Evolutionary conservation across 257 asterid genomes (phyloP).

Genomic region (Ocimum tenuiflorum): DNA sequence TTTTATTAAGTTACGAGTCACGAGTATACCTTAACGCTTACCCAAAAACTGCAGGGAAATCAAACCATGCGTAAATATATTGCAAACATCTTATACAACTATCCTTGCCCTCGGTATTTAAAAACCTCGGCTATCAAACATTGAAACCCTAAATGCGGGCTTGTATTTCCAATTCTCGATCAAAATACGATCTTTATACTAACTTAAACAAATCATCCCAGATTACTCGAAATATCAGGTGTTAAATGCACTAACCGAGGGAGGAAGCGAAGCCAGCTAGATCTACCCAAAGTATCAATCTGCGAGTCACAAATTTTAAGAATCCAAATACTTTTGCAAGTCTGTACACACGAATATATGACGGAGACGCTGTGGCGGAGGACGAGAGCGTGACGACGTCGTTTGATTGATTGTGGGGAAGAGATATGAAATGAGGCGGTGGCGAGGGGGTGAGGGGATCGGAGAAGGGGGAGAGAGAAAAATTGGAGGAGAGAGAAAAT

Average conservation of each 20-base stretch:
- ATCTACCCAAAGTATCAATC: slow-evolving; percentile 48
- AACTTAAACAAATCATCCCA: not conserved
- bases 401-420: slow-evolving; percentile 12
- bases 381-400: slow-evolving; percentile 18
- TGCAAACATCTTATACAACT: not conserved
- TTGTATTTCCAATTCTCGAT: slow-evolving; percentile 2
- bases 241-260: slow-evolving; percentile 12
- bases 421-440: slow-evolving; percentile 22
- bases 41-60: not conserved
- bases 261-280: slow-evolving; percentile 35
- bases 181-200: slow-evolving; percentile 21
- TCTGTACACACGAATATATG: not conserved
- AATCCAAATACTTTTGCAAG: slow-evolving; percentile 8
- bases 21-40: not conserved
- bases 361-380: not conserved
- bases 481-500: slow-evolving; percentile 14
- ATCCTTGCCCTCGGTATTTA: slow-evolving; percentile 3
- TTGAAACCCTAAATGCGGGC: slow-evolving; percentile 33
- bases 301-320: slow-evolving; percentile 16
- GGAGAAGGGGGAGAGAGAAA: slow-evolving; percentile 7
- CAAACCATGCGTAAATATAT: slow-evolving; percentile 11
- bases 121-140: slow-evolving; percentile 13
- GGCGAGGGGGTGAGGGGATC: slow-evolving; percentile 23
- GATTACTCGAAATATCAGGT: not conserved
- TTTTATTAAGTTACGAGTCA: not conserved